Conservation (phyloP, 2,329 filamentous ascomycete species). For the Beauveria asiatica region DNA sequence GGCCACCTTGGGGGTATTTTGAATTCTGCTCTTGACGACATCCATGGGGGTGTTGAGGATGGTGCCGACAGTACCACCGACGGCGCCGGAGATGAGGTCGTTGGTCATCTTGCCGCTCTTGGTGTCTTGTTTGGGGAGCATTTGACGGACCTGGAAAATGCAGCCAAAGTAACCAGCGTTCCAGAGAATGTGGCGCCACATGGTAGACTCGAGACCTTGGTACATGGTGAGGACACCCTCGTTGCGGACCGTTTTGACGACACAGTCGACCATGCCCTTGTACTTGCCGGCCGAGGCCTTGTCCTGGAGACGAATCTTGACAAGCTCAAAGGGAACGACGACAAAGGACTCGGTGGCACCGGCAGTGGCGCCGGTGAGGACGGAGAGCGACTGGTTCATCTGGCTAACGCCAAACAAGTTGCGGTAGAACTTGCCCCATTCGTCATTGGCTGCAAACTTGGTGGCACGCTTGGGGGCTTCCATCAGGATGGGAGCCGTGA, state of each 20-base stretch:
- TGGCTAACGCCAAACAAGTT: constrained; percentile 73
- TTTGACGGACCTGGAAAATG: constrained; percentile 89
- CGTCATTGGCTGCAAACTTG: constrained; percentile 98
- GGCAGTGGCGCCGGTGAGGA: constrained; percentile 88
- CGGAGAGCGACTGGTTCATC: constrained; percentile 85
- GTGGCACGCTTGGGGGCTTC: constrained; percentile 89
- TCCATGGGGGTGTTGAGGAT: constrained; percentile 93
- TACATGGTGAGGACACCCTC: constrained; percentile 87
- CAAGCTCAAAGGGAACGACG: constrained; percentile 93
- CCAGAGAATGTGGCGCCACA: constrained; percentile 89
- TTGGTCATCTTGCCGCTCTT: constrained; percentile 78
- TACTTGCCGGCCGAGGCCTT: constrained; percentile 86
- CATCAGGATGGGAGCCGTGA: constrained; percentile 93
- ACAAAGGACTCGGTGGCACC: constrained; percentile 95
- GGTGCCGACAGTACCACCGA: constrained; percentile 84
- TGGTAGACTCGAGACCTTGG: constrained; percentile 90
- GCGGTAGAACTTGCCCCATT: constrained; percentile 94
- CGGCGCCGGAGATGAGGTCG: constrained; percentile 75
- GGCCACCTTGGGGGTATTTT: constrained; percentile 81
- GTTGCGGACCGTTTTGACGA: constrained; percentile 70
- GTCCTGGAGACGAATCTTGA: constrained; percentile 98
- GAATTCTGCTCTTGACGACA: constrained; percentile 95
- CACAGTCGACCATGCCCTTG: constrained; percentile 71
- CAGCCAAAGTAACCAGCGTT: constrained; percentile 96
- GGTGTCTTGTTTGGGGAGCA: constrained; percentile 72